Percentiles rank a stretch among this genome's conserved stretches.
Conservation (phyloP, 768 basidiomycete genomes). For the Suillus paluster region DNA sequence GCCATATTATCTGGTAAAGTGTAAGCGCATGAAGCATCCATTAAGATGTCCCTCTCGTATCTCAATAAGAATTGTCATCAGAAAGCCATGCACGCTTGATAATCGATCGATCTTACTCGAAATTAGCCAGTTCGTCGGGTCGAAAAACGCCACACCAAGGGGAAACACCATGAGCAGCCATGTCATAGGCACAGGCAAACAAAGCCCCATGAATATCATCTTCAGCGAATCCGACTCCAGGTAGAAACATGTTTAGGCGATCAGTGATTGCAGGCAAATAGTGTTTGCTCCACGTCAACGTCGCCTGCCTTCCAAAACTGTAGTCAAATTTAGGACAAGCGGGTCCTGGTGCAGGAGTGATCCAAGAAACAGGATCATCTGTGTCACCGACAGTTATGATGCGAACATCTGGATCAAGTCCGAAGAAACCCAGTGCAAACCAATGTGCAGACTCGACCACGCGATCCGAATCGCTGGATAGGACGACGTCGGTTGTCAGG, state of each 20-base stretch:
- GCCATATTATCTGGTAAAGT: conserved; percentile 37
- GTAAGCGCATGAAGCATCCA: conserved; percentile 41
- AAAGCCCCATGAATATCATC: conserved; percentile 40
- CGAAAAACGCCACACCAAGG: conserved; percentile 42
- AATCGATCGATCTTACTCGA: conserved; percentile 31
- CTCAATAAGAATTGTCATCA: conserved; percentile 9
- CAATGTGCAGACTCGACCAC: conserved; percentile 42
- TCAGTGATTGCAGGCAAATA: conserved; percentile 42
- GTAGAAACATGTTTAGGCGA: conserved; percentile 37
- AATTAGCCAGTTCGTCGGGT: conserved; percentile 31
- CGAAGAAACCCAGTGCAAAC: conserved; percentile 42
- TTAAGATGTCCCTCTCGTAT: conserved; percentile 40
- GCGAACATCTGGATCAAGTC: conserved; percentile 23
- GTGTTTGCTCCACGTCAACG: conserved; percentile 13
- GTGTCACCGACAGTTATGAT: conserved; percentile 36
- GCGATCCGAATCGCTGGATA: conserved; percentile 10
- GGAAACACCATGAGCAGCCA: conserved; percentile 36
- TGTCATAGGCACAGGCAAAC: conserved; percentile 42
- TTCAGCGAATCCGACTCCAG: conserved; percentile 32
- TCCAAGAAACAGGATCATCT: conserved; percentile 36
- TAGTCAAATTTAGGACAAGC: conserved; percentile 36
- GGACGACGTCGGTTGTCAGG: conserved; percentile 5
- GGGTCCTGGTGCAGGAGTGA: conserved; percentile 40
- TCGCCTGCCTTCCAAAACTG: conserved; percentile 9
- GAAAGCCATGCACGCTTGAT: not conserved